These are phyloP conservation scores for Deinandra increscens DNA, from an alignment of 129 eudicot genomes.

Conservation along the genomic window DNA sequence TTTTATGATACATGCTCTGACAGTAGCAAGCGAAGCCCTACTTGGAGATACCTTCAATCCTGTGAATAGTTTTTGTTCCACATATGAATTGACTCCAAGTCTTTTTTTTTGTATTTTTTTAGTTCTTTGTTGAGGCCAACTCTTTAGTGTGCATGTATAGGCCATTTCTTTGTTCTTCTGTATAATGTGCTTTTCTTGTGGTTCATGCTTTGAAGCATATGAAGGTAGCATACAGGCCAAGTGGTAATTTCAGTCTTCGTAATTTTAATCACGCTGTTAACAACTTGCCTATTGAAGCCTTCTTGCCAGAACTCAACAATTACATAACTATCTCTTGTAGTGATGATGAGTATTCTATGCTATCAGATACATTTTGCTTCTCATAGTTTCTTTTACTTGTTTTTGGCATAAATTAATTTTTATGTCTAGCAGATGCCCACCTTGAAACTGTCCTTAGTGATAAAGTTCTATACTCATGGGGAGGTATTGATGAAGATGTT, in stretches of 20 bases:
- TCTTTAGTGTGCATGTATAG: no score
- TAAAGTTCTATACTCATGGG: conserved; percentile 65
- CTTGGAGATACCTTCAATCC: no score
- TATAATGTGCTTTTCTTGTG: conserved; percentile 1
- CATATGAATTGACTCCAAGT: no score
- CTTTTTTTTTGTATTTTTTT: no score
- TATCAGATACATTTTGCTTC: background rate
- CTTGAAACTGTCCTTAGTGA: conserved; percentile 65
- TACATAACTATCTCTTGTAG: conserved; percentile 43
- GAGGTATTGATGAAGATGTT: conserved; percentile 56
- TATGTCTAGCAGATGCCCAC: conserved; percentile 45
- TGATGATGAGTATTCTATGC: conserved; percentile 34
- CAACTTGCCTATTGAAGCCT: conserved; percentile 69
- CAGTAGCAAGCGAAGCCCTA: no score
- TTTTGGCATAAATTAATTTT: background rate
- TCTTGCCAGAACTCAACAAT: conserved; percentile 48
- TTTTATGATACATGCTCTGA: no score
- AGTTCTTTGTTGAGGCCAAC: no score
- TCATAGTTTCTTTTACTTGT: conserved; percentile 10
- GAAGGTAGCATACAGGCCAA: conserved; percentile 84
- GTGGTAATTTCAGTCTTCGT: conserved; percentile 73
- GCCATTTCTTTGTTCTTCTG: background rate
- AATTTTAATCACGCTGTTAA: conserved; percentile 93
- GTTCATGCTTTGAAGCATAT: conserved; percentile 44
- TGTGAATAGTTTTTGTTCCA: no score